phyloP scores from a whole-genome alignment of 2,329 filamentous ascomycete genomes.

The Penicillium palitans region DNA sequence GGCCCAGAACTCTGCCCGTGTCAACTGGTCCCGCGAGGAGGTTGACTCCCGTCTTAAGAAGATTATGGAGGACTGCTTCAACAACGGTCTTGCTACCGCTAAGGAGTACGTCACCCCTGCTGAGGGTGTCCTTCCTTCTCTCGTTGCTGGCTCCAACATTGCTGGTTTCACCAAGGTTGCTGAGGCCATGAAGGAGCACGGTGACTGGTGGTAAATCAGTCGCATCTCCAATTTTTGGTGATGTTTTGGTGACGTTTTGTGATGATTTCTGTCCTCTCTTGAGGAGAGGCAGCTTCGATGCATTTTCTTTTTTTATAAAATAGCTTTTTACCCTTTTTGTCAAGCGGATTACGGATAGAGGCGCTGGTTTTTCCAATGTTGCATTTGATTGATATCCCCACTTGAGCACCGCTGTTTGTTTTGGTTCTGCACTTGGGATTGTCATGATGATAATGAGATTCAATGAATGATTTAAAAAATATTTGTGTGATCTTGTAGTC shows the following conservation, averaged over 20 bases:
- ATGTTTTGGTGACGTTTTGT: constrained; percentile 5
- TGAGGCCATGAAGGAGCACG: constrained; percentile 91
- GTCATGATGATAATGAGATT: constrained; percentile 30
- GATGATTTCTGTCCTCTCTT: constrained; percentile 19
- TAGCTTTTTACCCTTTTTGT: constrained; percentile 20
- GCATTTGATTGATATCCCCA: constrained; percentile 31
- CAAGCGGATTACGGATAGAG: constrained; percentile 34
- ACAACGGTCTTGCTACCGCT: constrained; percentile 83
- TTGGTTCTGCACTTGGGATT: constrained; percentile 19
- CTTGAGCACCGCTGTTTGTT: constrained; percentile 22
- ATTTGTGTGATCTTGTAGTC: not conserved
- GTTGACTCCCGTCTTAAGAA: constrained; percentile 86
- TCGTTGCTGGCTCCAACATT: constrained; percentile 95
- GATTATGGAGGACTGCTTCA: constrained; percentile 95
- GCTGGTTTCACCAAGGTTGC: constrained; percentile 97
- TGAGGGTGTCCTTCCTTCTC: constrained; percentile 81
- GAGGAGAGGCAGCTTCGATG: constrained; percentile 17
- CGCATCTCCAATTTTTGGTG: not conserved
- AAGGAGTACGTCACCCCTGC: constrained; percentile 78
- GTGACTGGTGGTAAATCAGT: constrained; percentile 74
- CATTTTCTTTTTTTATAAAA: constrained; percentile 21
- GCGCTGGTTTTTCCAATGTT: constrained; percentile 30
- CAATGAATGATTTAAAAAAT: constrained; percentile 21
- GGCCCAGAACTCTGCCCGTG: constrained; percentile 91
- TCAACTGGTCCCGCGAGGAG: constrained; percentile 84